These are phyloP conservation scores for Nannochloropsis gaditana DNA, from an alignment of 108 stramenopile species.

Conservation along the genomic window DNA sequence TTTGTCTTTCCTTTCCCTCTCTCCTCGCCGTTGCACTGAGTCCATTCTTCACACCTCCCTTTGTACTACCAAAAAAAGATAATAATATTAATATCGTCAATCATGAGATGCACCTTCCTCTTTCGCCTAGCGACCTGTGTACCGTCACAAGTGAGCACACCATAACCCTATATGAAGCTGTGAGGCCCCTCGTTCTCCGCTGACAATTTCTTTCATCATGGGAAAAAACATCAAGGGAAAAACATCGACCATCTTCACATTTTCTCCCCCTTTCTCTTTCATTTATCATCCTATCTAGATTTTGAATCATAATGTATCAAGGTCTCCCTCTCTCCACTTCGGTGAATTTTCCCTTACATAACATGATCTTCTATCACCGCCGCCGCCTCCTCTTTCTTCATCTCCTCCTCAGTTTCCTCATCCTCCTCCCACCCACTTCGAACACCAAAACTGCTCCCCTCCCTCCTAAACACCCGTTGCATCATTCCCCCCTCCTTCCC, in stretches of 20 bases:
- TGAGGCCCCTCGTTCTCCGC: too few relatives aligned
- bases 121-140: too few relatives aligned
- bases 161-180: too few relatives aligned
- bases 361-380: slow-evolving; percentile 7
- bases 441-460: neutral
- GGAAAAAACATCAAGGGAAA: too few relatives aligned
- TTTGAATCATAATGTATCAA: neutral
- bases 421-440: neutral
- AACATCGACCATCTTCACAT: too few relatives aligned
- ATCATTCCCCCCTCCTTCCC: neutral
- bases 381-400: slow-evolving; percentile 19
- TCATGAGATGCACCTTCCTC: too few relatives aligned
- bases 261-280: neutral
- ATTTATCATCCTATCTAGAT: neutral
- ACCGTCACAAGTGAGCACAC: too few relatives aligned
- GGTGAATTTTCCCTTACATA: neutral
- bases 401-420: neutral
- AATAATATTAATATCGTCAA: too few relatives aligned
- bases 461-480: neutral
- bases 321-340: neutral
- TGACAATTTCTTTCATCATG: too few relatives aligned
- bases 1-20: neutral
- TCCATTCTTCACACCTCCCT: too few relatives aligned
- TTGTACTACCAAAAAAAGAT: too few relatives aligned
- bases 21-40: neutral